phyloP scores from a whole-genome alignment of 176 grass and related monocot species.

The Eleusine coracana region DNA sequence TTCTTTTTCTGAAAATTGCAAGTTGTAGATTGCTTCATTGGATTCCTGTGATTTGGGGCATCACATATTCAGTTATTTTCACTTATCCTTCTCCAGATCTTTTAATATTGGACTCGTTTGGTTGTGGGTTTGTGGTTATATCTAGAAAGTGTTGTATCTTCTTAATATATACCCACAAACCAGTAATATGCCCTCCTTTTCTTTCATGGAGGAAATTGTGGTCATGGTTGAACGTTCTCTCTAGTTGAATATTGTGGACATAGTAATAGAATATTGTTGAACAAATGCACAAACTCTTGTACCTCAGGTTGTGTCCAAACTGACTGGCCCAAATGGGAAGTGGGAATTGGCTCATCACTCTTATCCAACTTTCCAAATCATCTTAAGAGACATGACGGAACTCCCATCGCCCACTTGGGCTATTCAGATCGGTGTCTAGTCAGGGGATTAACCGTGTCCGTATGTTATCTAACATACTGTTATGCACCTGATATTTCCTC shows the following conservation, averaged over 20 bases:
- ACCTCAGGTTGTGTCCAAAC: neutral
- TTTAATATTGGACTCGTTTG: conserved; percentile 15
- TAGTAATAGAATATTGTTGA: neutral
- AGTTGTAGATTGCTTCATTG: conserved; percentile 13
- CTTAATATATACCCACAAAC: conserved; percentile 12
- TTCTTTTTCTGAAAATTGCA: conserved; percentile 16
- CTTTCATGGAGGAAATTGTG: neutral
- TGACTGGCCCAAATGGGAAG: neutral
- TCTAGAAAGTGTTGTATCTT: neutral
- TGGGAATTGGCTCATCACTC: neutral
- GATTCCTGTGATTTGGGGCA: neutral
- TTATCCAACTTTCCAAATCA: neutral
- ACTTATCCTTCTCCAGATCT: neutral
- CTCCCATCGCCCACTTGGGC: neutral
- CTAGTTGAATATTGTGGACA: neutral
- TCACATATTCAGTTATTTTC: neutral
- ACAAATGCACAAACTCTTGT: neutral
- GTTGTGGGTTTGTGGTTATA: neutral
- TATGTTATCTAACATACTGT: neutral
- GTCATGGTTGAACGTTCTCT: neutral
- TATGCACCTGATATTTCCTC: neutral
- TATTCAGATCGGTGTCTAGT: neutral
- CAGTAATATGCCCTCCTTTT: neutral
- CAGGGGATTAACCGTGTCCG: neutral
- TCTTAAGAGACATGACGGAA: neutral